Conservation (phyloP, 306 rosid species). For the Cyclanthera cordifolia region DNA sequence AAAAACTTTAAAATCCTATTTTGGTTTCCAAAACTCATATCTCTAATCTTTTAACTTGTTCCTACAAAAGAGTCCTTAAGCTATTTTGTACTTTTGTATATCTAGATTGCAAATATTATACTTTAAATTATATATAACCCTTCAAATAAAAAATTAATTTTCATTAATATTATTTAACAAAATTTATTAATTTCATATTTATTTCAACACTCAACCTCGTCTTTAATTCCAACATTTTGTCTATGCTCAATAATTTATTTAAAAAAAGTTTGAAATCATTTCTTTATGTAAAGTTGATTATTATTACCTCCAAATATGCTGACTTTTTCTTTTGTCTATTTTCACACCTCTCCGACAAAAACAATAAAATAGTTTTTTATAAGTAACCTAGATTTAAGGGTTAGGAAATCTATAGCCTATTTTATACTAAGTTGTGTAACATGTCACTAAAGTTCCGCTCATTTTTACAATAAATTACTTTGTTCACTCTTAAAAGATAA, state of each 20-base stretch:
- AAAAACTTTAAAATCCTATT: not conserved
- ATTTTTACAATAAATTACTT: too few species aligned
- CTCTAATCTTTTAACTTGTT: not conserved
- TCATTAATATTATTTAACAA: not conserved
- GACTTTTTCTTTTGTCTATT: not conserved
- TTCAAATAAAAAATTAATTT: not conserved
- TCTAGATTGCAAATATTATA: not conserved
- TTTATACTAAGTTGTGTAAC: too few species aligned
- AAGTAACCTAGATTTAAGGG: too few species aligned
- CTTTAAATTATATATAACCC: not conserved
- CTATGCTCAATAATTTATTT: not conserved
- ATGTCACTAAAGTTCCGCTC: too few species aligned
- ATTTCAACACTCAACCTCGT: not conserved
- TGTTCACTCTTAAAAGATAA: too few species aligned
- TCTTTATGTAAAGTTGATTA: not conserved
- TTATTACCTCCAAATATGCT: not conserved
- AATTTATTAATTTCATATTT: not conserved
- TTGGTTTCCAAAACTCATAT: not conserved
- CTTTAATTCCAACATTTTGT: not conserved
- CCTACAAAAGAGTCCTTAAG: not conserved
- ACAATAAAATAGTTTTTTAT: too few species aligned
- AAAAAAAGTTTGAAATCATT: not conserved
- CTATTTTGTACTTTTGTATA: not conserved
- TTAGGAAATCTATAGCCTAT: too few species aligned
- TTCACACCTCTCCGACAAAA: too few species aligned